Base-by-base conservation (phyloP, 495 filamentous ascomycete genomes). In the Aspergillus coremiiformis region DNA sequence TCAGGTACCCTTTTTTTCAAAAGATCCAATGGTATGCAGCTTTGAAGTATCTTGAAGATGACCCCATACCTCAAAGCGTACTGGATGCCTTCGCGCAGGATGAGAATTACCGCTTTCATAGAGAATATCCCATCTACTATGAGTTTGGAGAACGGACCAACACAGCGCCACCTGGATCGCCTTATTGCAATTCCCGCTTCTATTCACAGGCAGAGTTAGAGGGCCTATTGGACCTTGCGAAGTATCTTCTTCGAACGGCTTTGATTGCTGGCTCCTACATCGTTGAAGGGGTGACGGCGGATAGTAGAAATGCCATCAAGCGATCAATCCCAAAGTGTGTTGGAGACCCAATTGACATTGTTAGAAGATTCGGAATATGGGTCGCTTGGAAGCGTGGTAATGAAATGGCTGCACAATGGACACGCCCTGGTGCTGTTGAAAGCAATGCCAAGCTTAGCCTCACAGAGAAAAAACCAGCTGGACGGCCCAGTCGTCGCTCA, bases 331-430 rank as follows among this genome's bases (percentile, higher is more conserved):
- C 85, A 1, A 80, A 83, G 63, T 73, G 74, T 20, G 65, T 75
- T 43, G 79, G 78, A 24, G 83, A 88, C 37, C 83, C 84, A 9
- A 61, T 87, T 3, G 76, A 80, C 11, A 66, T 79, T 33, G 74
- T 82, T 48, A 78, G 80, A 49, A 77, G 53, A 21, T 87, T 89
- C 54, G 84, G 82, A 3, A 74, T 85, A 19, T 89, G 85, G 85
- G 78, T 78, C 33, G 77, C 83, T 20, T 87, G 84, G 84, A 89
- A 89, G 58, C 82, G 83, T 45, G 85, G 84, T 4, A 83, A 84
- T 54, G 85, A 87, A 56, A 70, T 68, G 44, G 78, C 85, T 22
- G 81, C 85, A 26, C 70, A 77, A 48, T 89, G 85, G 85, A 84
- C 81, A 37, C 73, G 68, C 17, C 71, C 74, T 5, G 74, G 76